Evolutionary conservation across 768 basidiomycete species (phyloP), one percentile per base, ranked within the genome.

Genomic region (Wakefieldia striispora): DNA sequence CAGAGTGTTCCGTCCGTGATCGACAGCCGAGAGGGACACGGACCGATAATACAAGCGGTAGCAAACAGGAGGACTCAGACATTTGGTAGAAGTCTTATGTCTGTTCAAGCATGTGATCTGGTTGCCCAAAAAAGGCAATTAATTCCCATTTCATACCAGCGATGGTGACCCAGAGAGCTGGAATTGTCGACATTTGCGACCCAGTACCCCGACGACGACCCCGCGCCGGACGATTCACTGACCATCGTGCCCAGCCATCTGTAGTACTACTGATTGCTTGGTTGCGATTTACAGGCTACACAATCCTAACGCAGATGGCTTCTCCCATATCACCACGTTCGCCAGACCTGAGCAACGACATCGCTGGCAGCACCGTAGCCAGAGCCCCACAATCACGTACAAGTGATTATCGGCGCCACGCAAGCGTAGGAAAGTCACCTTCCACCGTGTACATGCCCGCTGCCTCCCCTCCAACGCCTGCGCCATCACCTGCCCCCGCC

Each of bases 391-490:
- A 51, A 38, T 31, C 58, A 33, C 51, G 39, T 24, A 54, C 47
- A 34, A 40, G 43, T n/a, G 60, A 62, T 45, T 37, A 54, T 31
- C 53, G 43, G 17, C 54, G 47, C 43, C 50, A 60, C 40, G 48
- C 38, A 43, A 58, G 50, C 41, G 43, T n/a, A 50, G 51, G 31
- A 44, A 56, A 24, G 41, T 49, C 59, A 2, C 50, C 66, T 10
- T 61, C 72, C 1, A 70, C 71, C 4, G 55, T 81, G 6, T 80
- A 75, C 62, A 74, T 82, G 63, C 80, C 82, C 36, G 71, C 80
- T 23, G 68, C 72, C 24, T 78, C 80, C 1, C 82, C 81, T 1
- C 82, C 82, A 4, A 84, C 82, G 0, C 82, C 82, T 13, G 82
- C 80, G 20, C 81, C 82, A 1, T 83, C 82, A 4, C 82, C 82